Base-by-base conservation (phyloP, 2,329 filamentous ascomycete genomes). In the Botrytis cinerea region DNA sequence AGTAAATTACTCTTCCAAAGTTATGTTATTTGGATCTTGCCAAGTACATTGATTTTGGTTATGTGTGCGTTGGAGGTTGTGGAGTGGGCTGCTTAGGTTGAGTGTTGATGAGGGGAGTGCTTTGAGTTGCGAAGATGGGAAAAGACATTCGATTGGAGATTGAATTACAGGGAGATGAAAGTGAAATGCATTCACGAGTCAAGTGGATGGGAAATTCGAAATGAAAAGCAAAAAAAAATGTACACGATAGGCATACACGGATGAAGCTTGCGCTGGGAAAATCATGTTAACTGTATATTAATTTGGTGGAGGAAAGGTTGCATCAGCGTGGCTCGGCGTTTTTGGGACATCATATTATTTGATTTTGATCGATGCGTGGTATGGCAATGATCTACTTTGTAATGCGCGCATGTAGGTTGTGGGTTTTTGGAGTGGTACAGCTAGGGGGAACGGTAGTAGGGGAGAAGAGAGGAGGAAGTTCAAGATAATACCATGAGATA, bases 11-110 rank as follows among this genome's bases (percentile, higher is more conserved):
- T 98, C 69, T 97, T 98, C 85, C 95, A 98, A 85, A 98, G 95
- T 84, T 97, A 97, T 81, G 94, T 99, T 74, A 91, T 98, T 76
- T 97, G 94, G 91, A 98, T 99, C 78, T 87, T 99, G 69, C 96
- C 96, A 2, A 97, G 94, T 57, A 99, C 96, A 1, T 87, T 99
- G 60, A 81, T 97, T 51, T 87, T 98, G 61, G 96, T 99, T 72
- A 92, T 98, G 89, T 89, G 93, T 80, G 96, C 95, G 32, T 86
- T 99, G 68, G 94, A 98, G 82, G 94, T 96, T 2, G 91, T 98
- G 8, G 93, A 97, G 80, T 98, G 95, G 95, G 93, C 94, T 38
- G 74, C 70, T n/a, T 72, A 72, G 10, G 12, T 32, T 7, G 20
- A 28, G 64, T 35, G 18, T 35, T 28, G 20, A 35, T 18, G 38